Conservation (phyloP, 73 alveolate genomes). For the Symbiodinium natans region DNA sequence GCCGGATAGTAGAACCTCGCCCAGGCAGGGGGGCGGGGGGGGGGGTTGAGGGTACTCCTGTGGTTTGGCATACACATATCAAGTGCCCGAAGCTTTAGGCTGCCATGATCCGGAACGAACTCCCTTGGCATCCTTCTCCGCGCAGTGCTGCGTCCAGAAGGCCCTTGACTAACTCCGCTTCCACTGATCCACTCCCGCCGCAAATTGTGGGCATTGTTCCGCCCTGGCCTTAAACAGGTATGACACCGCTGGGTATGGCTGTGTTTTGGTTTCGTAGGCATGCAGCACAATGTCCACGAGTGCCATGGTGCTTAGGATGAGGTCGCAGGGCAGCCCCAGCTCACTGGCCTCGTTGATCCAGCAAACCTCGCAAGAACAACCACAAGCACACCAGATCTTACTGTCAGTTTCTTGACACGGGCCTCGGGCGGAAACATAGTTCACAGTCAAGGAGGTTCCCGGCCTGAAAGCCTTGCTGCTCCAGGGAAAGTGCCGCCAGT, state of each 20-base stretch:
- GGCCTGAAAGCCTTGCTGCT: slow-evolving; percentile 9
- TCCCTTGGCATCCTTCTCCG: background rate
- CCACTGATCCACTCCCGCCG: background rate
- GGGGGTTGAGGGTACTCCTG: no score
- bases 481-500: background rate
- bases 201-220: background rate
- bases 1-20: no score
- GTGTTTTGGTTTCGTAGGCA: background rate
- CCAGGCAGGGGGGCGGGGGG: no score
- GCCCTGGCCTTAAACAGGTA: background rate
- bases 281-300: background rate
- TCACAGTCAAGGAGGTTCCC: background rate
- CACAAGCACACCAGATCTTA: background rate
- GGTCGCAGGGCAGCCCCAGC: background rate
- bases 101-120: no score
- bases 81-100: no score
- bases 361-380: background rate
- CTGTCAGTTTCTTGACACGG: no score
- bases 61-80: no score
- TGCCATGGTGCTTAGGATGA: background rate
- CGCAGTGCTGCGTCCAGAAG: background rate
- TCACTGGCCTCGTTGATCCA: background rate
- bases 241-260: background rate
- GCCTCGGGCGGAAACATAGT: no score
- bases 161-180: background rate